phyloP scores from a whole-genome alignment of 805 yeast genomes.

The Isabelozyma rhagii region DNA sequence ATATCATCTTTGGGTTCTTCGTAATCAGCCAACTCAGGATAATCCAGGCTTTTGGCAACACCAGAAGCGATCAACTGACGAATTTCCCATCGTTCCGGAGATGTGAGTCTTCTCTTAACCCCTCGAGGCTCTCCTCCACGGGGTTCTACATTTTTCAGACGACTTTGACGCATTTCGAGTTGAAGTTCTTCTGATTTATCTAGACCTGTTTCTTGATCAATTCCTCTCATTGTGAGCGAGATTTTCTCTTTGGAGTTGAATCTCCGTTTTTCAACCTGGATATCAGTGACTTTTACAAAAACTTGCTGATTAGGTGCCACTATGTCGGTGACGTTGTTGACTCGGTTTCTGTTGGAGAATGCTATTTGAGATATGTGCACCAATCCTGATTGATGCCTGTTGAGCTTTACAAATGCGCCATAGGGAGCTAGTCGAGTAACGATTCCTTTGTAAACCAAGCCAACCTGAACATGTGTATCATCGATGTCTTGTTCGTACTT shows the following conservation, averaged over 20 bases:
- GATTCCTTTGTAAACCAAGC: slow-evolving; percentile 55
- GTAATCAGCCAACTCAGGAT: slow-evolving; percentile 50
- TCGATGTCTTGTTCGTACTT: background rate
- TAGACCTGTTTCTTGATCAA: slow-evolving; percentile 68
- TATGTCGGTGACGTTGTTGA: slow-evolving; percentile 58
- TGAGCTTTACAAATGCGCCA: slow-evolving; percentile 74
- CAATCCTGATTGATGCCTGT: slow-evolving; percentile 46
- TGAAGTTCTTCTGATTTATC: slow-evolving; percentile 22
- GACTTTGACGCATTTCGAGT: slow-evolving; percentile 7
- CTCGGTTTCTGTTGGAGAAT: slow-evolving; percentile 38
- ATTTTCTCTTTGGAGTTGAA: slow-evolving; percentile 31
- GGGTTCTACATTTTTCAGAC: slow-evolving; percentile 11
- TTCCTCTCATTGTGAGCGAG: slow-evolving; percentile 63
- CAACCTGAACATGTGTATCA: slow-evolving; percentile 15
- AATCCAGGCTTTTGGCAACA: slow-evolving; percentile 61
- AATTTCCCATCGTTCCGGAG: slow-evolving; percentile 91
- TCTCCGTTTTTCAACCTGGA: slow-evolving; percentile 25
- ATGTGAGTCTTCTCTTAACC: slow-evolving; percentile 52
- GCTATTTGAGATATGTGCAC: slow-evolving; percentile 76
- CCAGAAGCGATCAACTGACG: slow-evolving; percentile 81
- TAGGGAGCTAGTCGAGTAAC: slow-evolving; percentile 60
- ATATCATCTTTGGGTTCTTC: slow-evolving; percentile 17
- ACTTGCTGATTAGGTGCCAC: slow-evolving; percentile 58
- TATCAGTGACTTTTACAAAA: slow-evolving; percentile 51
- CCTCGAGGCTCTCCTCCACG: slow-evolving; percentile 23